Conservation (phyloP, 345 rosid genomes). For the Gossypium sturtianum region DNA sequence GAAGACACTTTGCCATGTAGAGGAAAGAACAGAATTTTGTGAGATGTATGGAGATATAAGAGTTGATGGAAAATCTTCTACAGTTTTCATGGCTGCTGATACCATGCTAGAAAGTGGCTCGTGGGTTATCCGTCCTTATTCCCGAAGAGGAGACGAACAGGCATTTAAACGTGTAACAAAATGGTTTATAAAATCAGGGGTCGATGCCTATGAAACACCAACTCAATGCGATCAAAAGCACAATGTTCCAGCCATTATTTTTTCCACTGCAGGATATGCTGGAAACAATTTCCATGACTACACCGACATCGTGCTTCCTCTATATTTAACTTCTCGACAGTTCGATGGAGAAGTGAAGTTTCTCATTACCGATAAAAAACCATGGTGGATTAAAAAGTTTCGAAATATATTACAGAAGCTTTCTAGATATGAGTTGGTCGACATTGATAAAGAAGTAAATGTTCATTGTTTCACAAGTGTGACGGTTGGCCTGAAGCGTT, state of each 20-base stretch:
- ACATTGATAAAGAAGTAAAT: conserved; percentile 43
- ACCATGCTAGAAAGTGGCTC: conserved; percentile 26
- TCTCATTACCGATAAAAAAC: conserved; percentile 40
- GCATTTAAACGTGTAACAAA: conserved; percentile 46
- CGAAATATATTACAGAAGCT: conserved; percentile 28
- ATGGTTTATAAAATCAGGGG: conserved; percentile 49
- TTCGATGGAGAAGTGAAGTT: conserved; percentile 55
- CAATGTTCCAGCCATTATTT: conserved; percentile 53
- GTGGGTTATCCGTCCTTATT: conserved; percentile 60
- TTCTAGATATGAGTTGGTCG: conserved; percentile 47
- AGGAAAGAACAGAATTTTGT: conserved; percentile 56
- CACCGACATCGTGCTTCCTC: conserved; percentile 62
- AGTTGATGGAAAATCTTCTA: conserved; percentile 46
- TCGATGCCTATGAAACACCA: conserved; percentile 14
- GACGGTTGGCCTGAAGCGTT: conserved; percentile 51
- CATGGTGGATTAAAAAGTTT: conserved; percentile 52
- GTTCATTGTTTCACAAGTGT: conserved; percentile 52
- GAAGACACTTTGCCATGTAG: conserved; percentile 38
- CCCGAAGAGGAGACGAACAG: conserved; percentile 45
- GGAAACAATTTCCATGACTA: conserved; percentile 78
- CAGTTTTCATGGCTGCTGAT: conserved; percentile 24
- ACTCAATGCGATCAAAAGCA: conserved; percentile 29
- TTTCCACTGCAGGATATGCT: conserved; percentile 65
- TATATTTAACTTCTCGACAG: conserved; percentile 42
- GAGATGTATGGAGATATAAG: conserved; percentile 49